phyloP scores from a whole-genome alignment of 352 stramenopile genomes.

The Pythium chondricola region DNA sequence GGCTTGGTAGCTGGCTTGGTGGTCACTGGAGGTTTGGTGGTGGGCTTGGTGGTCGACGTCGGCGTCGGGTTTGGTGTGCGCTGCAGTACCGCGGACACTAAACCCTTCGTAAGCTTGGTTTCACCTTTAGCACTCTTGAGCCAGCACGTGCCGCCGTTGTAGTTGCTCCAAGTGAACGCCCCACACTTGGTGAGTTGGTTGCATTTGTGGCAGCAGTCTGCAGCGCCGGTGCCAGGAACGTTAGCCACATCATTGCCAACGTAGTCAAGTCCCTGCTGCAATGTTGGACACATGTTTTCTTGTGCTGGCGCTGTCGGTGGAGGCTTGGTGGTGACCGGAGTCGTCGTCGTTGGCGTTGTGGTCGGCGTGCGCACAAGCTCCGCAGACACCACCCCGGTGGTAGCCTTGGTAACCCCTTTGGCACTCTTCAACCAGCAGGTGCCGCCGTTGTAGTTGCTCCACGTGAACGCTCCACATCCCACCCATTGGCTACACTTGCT shows the following conservation, averaged over 20 bases:
- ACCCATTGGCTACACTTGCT: conserved; percentile 4
- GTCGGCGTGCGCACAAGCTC: conserved; percentile 5
- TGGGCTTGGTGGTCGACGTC: neutral
- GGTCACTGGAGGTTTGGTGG: no score
- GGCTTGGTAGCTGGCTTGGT: no score
- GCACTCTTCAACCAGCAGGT: conserved; percentile 24
- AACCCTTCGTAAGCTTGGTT: neutral
- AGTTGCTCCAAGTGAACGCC: conserved; percentile 35
- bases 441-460: conserved; percentile 17
- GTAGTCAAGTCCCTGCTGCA: conserved; percentile 4
- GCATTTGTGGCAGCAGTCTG: conserved; percentile 18
- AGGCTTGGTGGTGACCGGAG: no score
- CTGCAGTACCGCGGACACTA: conserved; percentile 6
- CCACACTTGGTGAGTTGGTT: conserved; percentile 2
- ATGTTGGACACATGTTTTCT: conserved; percentile 1
- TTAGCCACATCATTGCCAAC: conserved; percentile 9
- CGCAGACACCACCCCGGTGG: conserved; percentile 1
- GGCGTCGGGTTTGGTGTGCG: conserved; percentile 2
- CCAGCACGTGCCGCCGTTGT: conserved; percentile 48
- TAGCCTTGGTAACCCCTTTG: conserved; percentile 3
- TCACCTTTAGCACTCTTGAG: conserved; percentile 27
- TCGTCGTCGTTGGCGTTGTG: conserved; percentile 19
- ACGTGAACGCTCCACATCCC: conserved; percentile 18
- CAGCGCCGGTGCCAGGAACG: neutral
- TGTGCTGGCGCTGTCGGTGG: no score